phyloP scores from a whole-genome alignment of 1,284 basidiomycete species.

The Ganoderma resinaceum region DNA sequence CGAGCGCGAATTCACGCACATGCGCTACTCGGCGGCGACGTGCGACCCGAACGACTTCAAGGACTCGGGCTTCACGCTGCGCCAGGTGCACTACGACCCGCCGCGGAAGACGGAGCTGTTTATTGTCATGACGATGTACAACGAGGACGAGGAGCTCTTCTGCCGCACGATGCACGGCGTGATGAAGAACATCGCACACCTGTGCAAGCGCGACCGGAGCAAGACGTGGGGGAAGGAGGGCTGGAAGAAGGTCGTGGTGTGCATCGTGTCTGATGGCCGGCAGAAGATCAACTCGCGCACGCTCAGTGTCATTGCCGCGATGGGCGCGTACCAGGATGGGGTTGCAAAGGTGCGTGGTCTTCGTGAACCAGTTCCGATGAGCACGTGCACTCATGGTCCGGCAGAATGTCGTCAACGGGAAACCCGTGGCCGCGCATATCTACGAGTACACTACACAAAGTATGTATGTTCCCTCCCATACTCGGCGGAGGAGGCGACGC shows the following conservation, averaged over 20 bases:
- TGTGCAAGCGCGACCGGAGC: slow-evolving; percentile 83
- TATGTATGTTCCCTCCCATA: slow-evolving; percentile 54
- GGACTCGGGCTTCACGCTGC: slow-evolving; percentile 79
- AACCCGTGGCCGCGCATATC: slow-evolving; percentile 89
- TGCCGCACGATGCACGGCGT: slow-evolving; percentile 92
- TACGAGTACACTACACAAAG: slow-evolving; percentile 95
- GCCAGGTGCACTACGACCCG: slow-evolving; percentile 85
- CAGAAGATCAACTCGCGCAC: slow-evolving; percentile 89
- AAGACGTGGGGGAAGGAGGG: slow-evolving; percentile 97
- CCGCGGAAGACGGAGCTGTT: slow-evolving; percentile 84
- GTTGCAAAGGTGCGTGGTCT: slow-evolving; percentile 76
- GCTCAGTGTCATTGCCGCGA: slow-evolving; percentile 84
- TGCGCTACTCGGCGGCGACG: slow-evolving; percentile 94
- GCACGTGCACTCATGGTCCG: slow-evolving; percentile 15
- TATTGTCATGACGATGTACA: slow-evolving; percentile 85
- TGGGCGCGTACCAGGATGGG: slow-evolving; percentile 86
- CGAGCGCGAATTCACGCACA: slow-evolving; percentile 92
- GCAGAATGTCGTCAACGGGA: slow-evolving; percentile 84
- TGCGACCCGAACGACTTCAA: slow-evolving; percentile 93
- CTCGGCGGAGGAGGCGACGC: slow-evolving; percentile 12
- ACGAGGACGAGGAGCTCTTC: slow-evolving; percentile 80
- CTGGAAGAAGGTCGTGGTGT: slow-evolving; percentile 91
- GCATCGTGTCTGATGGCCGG: slow-evolving; percentile 77
- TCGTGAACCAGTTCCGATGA: not conserved
- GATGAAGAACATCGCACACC: slow-evolving; percentile 86